Base-by-base conservation (phyloP, 352 stramenopile species). In the Globisporangium spinosum region DNA sequence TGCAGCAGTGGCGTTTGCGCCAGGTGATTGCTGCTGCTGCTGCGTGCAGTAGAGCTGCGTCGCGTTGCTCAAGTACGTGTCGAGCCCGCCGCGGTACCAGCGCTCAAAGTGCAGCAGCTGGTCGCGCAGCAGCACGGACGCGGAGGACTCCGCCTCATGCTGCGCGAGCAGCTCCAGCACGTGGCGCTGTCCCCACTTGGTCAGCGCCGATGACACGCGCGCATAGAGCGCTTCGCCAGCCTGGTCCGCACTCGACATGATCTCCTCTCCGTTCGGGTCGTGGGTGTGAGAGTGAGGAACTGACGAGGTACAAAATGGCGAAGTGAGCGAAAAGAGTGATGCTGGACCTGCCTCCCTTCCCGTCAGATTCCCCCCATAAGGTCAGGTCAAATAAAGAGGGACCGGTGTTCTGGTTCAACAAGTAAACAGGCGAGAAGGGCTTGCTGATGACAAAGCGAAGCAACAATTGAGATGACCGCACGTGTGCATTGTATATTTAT, bases 21-120 rank as follows among this genome's bases (percentile, higher is more conserved):
- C 32, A 49, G 17, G 2, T 1, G 12, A 17, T 40, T 22, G 32
- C 8, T 29, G 5, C 22, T 23, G 15, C 27, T 69, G 68, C 27
- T 81, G 61, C 45, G 74, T 70, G 1, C 59, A 70, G 29, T 85
- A 83, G 27, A 90, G 66, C 53, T 73, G 70, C 49, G 76, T 82
- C 17, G 82, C 82, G 9, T 77, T 85, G 45, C 64, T 57, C 29
- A 92, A 32, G 49, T 92, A 92, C 35, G 69, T 70, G 61, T 79
- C 80, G 35, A 92, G 57, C 32, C 84, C 84, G 32, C 82, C 80
- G 25, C 82, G 79, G 70, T 90, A 92, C 83, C 82, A 90, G 22
- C 58, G 49, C 58, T 89, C 79, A 57, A 91, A 90, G 65, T 85
- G 82, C 70, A 80, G 64, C 13, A 91, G 62, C 45, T 91, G 83